Conservation (phyloP, 2,329 filamentous ascomycete genomes). For the Aspergillus pseudoglaucus region DNA sequence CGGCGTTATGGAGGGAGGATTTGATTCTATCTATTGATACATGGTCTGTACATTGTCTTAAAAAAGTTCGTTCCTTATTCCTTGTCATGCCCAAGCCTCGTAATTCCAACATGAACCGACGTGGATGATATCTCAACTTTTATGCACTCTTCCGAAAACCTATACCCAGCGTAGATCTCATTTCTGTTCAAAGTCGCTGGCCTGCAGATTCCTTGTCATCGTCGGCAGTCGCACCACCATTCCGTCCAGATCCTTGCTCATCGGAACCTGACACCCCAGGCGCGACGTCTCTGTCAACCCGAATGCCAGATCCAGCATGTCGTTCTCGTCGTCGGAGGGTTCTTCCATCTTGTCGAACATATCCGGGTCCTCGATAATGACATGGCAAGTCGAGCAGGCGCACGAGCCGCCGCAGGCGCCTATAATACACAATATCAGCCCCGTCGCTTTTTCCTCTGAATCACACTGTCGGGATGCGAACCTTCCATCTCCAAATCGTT, state of each 20-base stretch:
- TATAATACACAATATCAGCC: constrained; percentile 15
- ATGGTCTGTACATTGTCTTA: constrained; percentile 8
- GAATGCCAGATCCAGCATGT: constrained; percentile 87
- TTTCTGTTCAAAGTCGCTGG: constrained; percentile 70
- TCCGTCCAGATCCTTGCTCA: constrained; percentile 86
- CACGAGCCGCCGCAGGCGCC: constrained; percentile 91
- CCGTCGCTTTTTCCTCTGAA: not conserved
- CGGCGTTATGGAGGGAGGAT: constrained; percentile 25
- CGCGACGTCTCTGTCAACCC: constrained; percentile 79
- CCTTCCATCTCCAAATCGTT: constrained; percentile 97
- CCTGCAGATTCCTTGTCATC: constrained; percentile 95
- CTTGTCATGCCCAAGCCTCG: constrained; percentile 8
- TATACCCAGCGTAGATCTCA: constrained; percentile 14
- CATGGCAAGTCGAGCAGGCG: constrained; percentile 88
- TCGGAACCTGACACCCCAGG: constrained; percentile 82
- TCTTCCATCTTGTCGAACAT: constrained; percentile 73
- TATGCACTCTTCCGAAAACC: not conserved
- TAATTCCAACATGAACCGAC: constrained; percentile 1
- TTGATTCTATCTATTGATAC: constrained; percentile 1
- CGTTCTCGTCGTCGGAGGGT: constrained; percentile 74
- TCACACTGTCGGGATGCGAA: constrained; percentile 23
- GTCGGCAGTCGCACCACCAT: constrained; percentile 76
- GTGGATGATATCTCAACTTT: not conserved
- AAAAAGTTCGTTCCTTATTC: constrained; percentile 24
- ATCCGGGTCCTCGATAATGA: constrained; percentile 69